Conservation (phyloP, 345 rosid species). For the Lumnitzera littorea region DNA sequence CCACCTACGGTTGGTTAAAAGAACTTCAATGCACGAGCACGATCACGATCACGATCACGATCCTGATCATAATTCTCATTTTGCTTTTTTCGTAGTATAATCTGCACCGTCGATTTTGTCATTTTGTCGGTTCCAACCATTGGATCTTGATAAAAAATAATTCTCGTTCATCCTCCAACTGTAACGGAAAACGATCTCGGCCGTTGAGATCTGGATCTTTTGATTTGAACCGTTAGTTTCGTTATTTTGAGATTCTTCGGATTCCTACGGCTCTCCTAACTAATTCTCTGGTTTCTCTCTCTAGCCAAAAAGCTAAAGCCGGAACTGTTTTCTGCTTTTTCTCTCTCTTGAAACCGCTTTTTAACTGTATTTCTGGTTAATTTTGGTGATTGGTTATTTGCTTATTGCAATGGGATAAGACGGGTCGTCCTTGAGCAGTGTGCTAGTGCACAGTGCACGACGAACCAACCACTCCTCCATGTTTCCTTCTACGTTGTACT, state of each 20-base stretch:
- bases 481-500: too few relatives aligned
- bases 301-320: conserved; percentile 1
- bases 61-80: too few relatives aligned
- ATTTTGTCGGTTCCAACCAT: too few relatives aligned
- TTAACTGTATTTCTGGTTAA: too few relatives aligned
- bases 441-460: background rate
- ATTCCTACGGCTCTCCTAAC: background rate
- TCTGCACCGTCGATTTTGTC: background rate
- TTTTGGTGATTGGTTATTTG: background rate
- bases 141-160: too few relatives aligned
- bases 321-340: too few relatives aligned
- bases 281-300: background rate
- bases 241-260: conserved; percentile 12
- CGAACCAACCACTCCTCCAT: too few relatives aligned
- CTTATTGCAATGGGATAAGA: background rate
- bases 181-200: conserved; percentile 5
- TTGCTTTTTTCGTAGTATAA: too few relatives aligned
- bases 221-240: conserved; percentile 11
- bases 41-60: too few relatives aligned
- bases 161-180: background rate
- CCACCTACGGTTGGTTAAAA: too few relatives aligned
- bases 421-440: conserved; percentile 11
- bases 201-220: conserved; percentile 19
- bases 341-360: too few relatives aligned
- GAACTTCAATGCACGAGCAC: too few relatives aligned